Conservation (phyloP, 768 basidiomycete genomes). For the Xanthoconium stramineum region DNA sequence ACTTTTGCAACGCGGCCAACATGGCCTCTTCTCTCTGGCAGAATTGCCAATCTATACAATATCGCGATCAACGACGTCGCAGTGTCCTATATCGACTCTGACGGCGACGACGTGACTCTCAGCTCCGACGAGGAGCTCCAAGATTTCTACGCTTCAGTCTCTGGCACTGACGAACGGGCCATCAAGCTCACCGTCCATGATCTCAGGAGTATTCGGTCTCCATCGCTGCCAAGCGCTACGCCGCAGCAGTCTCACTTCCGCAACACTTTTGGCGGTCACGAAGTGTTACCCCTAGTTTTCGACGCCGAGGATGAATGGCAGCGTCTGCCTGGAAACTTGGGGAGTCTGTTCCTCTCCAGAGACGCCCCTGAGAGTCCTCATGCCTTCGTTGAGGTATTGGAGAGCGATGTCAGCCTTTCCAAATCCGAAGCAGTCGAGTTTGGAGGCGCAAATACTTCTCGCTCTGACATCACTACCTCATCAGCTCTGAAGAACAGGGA, state of each 20-base stretch:
- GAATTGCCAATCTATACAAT: slow-evolving; percentile 49
- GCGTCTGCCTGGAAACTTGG: slow-evolving; percentile 41
- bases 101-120: slow-evolving; percentile 74
- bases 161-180: slow-evolving; percentile 18
- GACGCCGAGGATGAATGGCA: slow-evolving; percentile 67
- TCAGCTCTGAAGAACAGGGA: slow-evolving; percentile 39
- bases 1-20: slow-evolving; percentile 49
- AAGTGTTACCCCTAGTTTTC: slow-evolving; percentile 43
- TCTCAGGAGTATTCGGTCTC: slow-evolving; percentile 38
- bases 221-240: slow-evolving; percentile 33
- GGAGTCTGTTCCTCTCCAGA: slow-evolving; percentile 38
- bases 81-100: slow-evolving; percentile 69
- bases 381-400: slow-evolving; percentile 61
- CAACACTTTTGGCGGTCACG: slow-evolving; percentile 56
- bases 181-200: slow-evolving; percentile 67
- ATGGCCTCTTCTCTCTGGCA: slow-evolving; percentile 56
- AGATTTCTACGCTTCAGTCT: slow-evolving; percentile 55
- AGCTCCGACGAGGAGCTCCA: slow-evolving; percentile 75
- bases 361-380: slow-evolving; percentile 46
- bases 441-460: slow-evolving; percentile 32
- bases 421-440: slow-evolving; percentile 30
- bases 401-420: slow-evolving; percentile 37
- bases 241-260: slow-evolving; percentile 41
- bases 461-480: slow-evolving; percentile 19
- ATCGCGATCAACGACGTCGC: slow-evolving; percentile 59